A percentile compares a stretch with the other conserved stretches of the same genome.
Conservation (phyloP, 73 alveolate species). For the Paramecium bursaria region DNA sequence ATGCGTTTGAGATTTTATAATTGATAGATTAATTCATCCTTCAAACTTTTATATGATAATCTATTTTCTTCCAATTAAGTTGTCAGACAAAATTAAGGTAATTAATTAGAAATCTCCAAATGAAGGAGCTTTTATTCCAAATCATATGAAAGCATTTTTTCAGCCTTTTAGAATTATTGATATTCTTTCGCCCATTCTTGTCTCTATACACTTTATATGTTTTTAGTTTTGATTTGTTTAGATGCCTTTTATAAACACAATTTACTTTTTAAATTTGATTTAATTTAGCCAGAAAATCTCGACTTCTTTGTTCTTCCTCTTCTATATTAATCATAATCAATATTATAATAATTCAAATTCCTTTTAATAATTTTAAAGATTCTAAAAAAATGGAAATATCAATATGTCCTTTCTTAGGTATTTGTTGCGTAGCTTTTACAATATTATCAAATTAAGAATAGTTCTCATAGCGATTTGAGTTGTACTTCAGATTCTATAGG, state of each 20-base stretch:
- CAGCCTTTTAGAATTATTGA: slow-evolving; percentile 10
- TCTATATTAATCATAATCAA: too few relatives aligned
- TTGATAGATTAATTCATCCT: slow-evolving; percentile 20
- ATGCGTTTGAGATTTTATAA: slow-evolving; percentile 32
- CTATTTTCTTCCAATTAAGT: neutral
- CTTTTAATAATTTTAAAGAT: too few relatives aligned
- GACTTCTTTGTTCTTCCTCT: slow-evolving; percentile 41
- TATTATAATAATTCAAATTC: too few relatives aligned
- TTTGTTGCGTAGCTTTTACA: too few relatives aligned
- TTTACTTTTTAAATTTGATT: slow-evolving; percentile 35
- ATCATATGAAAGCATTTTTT: slow-evolving; percentile 23
- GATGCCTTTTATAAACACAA: neutral
- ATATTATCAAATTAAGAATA: too few relatives aligned
- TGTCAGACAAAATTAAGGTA: slow-evolving; percentile 26
- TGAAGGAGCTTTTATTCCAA: slow-evolving; percentile 10
- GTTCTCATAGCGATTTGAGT: too few relatives aligned
- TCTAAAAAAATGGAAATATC: too few relatives aligned
- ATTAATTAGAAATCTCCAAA: neutral
- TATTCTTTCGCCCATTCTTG: slow-evolving; percentile 46
- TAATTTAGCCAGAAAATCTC: slow-evolving; percentile 18
- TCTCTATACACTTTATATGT: slow-evolving; percentile 41
- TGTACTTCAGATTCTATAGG: too few relatives aligned
- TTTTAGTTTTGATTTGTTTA: slow-evolving; percentile 13
- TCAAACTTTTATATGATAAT: neutral
- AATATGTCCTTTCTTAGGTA: too few relatives aligned